Percentiles rank a stretch among this genome's conserved stretches.
Evolutionary conservation across 306 rosid species (phyloP).

Genomic region (Alnus glutinosa): DNA sequence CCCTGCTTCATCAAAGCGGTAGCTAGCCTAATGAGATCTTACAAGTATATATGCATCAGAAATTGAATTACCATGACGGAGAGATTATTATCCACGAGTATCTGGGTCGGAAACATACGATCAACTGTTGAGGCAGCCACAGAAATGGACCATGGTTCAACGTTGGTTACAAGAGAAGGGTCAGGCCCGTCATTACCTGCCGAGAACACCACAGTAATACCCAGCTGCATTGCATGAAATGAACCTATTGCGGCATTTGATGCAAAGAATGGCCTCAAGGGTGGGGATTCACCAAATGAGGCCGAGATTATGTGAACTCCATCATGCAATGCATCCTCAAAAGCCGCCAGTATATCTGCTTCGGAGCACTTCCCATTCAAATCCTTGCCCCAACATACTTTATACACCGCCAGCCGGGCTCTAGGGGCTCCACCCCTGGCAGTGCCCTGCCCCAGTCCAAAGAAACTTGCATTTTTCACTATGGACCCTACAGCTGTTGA

Average conservation of each 20-base stretch:
- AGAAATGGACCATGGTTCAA: constrained; percentile 52
- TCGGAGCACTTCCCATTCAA: constrained; percentile 39
- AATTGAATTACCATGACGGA: constrained; percentile 25
- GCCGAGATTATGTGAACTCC: constrained; percentile 58
- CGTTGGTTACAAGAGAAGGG: constrained; percentile 48
- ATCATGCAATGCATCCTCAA: constrained; percentile 55
- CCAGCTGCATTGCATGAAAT: constrained; percentile 55
- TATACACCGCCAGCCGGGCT: constrained; percentile 57
- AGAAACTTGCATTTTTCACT: constrained; percentile 32
- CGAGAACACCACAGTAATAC: constrained; percentile 51
- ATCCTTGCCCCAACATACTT: constrained; percentile 52
- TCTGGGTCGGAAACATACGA: constrained; percentile 42
- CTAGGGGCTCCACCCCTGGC: constrained; percentile 59
- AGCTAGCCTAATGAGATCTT: neutral
- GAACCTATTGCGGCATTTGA: constrained; percentile 42
- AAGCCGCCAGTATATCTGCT: constrained; percentile 57
- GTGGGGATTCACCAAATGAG: constrained; percentile 45
- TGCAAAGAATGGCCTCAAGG: constrained; percentile 31
- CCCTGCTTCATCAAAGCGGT: no score
- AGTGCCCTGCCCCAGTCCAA: constrained; percentile 40
- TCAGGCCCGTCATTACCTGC: constrained; percentile 57
- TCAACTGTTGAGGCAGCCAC: constrained; percentile 64
- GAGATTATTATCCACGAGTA: constrained; percentile 27
- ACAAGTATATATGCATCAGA: neutral
- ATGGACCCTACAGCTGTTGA: constrained; percentile 57